Evolutionary conservation across 2,329 filamentous ascomycete species (phyloP), one percentile per base, ranked within the genome.

Genomic region (Penicillium sp.): DNA sequence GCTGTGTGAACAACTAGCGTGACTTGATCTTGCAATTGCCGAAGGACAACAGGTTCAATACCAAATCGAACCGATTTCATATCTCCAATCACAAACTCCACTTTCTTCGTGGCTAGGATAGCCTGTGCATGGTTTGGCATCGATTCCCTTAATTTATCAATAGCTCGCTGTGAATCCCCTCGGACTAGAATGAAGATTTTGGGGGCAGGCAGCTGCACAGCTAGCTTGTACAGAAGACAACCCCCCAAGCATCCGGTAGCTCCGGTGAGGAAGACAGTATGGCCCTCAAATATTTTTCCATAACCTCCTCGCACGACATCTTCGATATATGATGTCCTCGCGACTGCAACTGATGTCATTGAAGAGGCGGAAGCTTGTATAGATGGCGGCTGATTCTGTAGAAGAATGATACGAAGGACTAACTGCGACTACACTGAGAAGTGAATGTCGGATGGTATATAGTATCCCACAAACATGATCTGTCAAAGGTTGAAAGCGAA

Each of bases 151-250:
- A 67, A 69, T 53, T 68, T 70, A 18, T 61, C 50, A 30, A 67
- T 61, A 5, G 70, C 70, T 16, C 47, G 23, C 9, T 65, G 50
- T 0, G 62, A 50, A 5, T 61, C 59, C 7, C 61, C 61, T 2
- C 70, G 65, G 18, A 68, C 61, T 6, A 71, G 55, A 1, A 65
- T 61, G 27, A 66, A 72, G 16, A 72, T 67, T 32, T 63, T 70
- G 27, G 57, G 62, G 1, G 67, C 69, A 11, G 69, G 69, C 0
- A 71, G 58, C 48, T 71, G 70, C 18, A 68, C 36, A 10, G 68
- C 61, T 35, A 72, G 36, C 35, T 72, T 72, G 55, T 70, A 69
- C 5, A 71, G 50, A 23, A 72, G 67, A 51, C 67, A 70, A 26
- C 68, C 68, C 11, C 70, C 70, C 11, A 69, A 58, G 23, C 65